Base-by-base conservation (phyloP, 1,284 basidiomycete genomes). In the Lentinula novae-zelandiae region DNA sequence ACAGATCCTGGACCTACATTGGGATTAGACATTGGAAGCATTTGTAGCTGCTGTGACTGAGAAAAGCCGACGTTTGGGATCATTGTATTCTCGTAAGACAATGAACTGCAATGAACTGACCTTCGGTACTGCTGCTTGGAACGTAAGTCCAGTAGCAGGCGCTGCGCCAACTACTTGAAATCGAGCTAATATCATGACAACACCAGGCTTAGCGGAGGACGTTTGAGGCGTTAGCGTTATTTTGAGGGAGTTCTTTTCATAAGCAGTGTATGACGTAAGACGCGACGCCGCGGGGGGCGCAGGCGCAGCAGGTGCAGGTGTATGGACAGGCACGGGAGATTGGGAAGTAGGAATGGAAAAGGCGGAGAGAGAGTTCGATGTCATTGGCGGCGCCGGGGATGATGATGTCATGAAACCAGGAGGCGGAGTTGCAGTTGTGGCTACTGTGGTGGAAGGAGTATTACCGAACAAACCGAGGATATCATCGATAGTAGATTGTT, bases 81-180 rank as follows among this genome's bases (percentile, higher is more conserved):
- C 27, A 27, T 27, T 27, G 27, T 27, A 3, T 27, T 27, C 27
- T 27, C 3, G 27, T 27, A 27, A 27, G 3, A 3, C 3, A 27
- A 27, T 27, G 27, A 17, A 71, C 75, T 62, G 64, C 3, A 27
- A 27, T 27, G 27, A 17, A 71, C 75, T 62, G 64, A 95, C 94
- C 83, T 96, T 98, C 3, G 97, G 97, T 8, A 99, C 97, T 3
- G 97, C 97, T 50, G 96, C 97, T 74, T 99, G 96, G 80, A 99
- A 97, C 71, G 89, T 95, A 63, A 99, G 79, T 1, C 82, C 84
- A 13, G 79, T 78, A 3, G 82, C 84, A 2, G 80, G 62, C 10
- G 73, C 77, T 7, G 72, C 72, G 4, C 87, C 87, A 2, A 81
- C 76, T 2, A 88, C 82, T 60, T 91, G 89, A 79, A 99, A 99